Evolutionary conservation across 73 alveolate species (phyloP).

Genomic region (Diophrys sp.): DNA sequence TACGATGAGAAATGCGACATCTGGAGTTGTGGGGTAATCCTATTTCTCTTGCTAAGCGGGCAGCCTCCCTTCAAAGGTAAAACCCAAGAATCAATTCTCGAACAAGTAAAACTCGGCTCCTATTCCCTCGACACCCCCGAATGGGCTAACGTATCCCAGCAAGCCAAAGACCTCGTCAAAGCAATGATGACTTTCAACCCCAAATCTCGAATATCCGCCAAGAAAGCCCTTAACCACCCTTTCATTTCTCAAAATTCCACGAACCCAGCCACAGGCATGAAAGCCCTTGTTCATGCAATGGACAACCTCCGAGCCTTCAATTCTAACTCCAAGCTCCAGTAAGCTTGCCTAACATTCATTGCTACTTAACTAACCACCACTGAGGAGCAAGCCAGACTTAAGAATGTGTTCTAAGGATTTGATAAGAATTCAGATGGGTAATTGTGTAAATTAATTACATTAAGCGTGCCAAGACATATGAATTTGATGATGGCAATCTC

Average conservation of each 20-base stretch:
- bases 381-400: slow-evolving; percentile 56
- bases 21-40: slow-evolving; percentile 84
- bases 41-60: slow-evolving; percentile 73
- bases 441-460: too few relatives aligned
- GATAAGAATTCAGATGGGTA: slow-evolving; percentile 64
- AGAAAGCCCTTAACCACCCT: slow-evolving; percentile 25
- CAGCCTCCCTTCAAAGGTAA: slow-evolving; percentile 84
- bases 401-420: slow-evolving; percentile 58
- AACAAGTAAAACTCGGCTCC: slow-evolving; percentile 52
- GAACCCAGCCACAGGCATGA: neutral
- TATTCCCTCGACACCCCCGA: slow-evolving; percentile 31
- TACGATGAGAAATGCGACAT: slow-evolving; percentile 80
- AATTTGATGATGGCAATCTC: too few relatives aligned
- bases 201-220: slow-evolving; percentile 13
- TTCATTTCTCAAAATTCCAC: slow-evolving; percentile 15
- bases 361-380: slow-evolving; percentile 17
- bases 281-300: neutral
- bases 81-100: slow-evolving; percentile 51
- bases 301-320: slow-evolving; percentile 13
- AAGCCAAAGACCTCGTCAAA: slow-evolving; percentile 22
- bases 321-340: slow-evolving; percentile 13
- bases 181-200: slow-evolving; percentile 24
- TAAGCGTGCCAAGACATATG: too few relatives aligned
- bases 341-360: slow-evolving; percentile 18
- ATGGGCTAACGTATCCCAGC: slow-evolving; percentile 28